Evolutionary conservation across 768 basidiomycete genomes (phyloP), one percentile per base, ranked within the genome.

Genomic region (Russula sp.): DNA sequence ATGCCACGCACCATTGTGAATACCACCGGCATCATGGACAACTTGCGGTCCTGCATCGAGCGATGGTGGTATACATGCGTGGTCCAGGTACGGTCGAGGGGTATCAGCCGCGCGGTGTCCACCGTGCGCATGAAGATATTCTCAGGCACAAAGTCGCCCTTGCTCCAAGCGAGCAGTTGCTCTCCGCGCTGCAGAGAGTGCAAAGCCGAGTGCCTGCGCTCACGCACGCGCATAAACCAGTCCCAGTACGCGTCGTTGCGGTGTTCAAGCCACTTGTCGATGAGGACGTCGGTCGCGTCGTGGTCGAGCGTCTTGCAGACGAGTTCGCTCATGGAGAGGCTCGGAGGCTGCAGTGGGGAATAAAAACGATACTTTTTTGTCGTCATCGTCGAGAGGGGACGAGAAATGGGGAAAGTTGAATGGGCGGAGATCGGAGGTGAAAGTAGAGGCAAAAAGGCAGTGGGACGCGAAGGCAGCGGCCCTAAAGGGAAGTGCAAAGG

Each of bases 241-340:
- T 88, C 86, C 73, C 83, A 82, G 71, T 89, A 89, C 51, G 84
- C 80, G 75, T 88, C 86, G 65, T 87, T 84, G 69, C 83, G 82
- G 70, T 89, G 86, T 71, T 89, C 87, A 50, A 90, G 85, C 88
- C 88, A 90, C 72, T 85, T 87, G 78, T 90, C 87, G 75, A 90
- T 89, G 68, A 90, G 84, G 76, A 84, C 79, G 76, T 88, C 86
- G 1, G 88, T 88, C 18, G 84, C 80, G 67, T 88, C 85, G 76
- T 88, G 84, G 74, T 87, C 86, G 61, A 90, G 80, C 6, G 86
- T 88, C 47, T 87, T 89, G 75, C 85, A 85, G 58, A 89, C 83
- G 54, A 90, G 87, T 76, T 90, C 88, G 63, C 85, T 85, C 84
- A 88, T 88, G 47, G 82, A 80, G 60, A 90, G 81, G 34, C 77